Conservation (phyloP, 2,329 filamentous ascomycete species). For the Herpotrichia juniperi region DNA sequence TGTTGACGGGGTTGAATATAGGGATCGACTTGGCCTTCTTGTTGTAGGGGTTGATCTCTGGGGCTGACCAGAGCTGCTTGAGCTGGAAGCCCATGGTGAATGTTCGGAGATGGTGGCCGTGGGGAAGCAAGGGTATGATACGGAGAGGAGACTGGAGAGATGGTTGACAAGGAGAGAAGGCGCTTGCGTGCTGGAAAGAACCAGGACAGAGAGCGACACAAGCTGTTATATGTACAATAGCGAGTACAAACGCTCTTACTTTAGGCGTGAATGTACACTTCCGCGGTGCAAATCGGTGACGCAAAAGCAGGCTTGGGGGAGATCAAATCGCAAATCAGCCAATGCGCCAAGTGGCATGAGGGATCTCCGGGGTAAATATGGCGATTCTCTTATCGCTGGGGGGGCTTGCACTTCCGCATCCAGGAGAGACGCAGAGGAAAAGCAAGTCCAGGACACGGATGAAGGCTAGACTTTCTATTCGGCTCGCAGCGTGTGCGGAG, state of each 20-base stretch:
- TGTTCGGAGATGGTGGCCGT: slow-evolving; percentile 7
- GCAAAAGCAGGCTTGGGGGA: slow-evolving; percentile 28
- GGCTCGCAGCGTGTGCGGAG: slow-evolving; percentile 20
- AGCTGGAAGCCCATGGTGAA: slow-evolving; percentile 41
- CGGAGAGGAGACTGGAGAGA: neutral
- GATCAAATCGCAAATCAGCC: slow-evolving; percentile 23
- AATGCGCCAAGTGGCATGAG: slow-evolving; percentile 29
- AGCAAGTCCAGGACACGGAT: slow-evolving; percentile 16
- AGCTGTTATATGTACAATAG: slow-evolving; percentile 6
- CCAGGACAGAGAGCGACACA: slow-evolving; percentile 3
- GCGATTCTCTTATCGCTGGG: slow-evolving; percentile 33
- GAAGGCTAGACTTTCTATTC: slow-evolving; percentile 21
- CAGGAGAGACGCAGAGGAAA: slow-evolving; percentile 23
- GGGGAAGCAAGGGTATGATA: neutral
- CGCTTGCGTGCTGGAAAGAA: slow-evolving; percentile 8
- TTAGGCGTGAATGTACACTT: slow-evolving; percentile 26
- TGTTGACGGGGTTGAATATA: slow-evolving; percentile 75
- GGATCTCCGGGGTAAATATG: slow-evolving; percentile 21
- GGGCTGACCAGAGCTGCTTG: slow-evolving; percentile 54
- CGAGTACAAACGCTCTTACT: neutral
- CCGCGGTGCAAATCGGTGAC: slow-evolving; percentile 41
- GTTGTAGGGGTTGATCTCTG: slow-evolving; percentile 83
- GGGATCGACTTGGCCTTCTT: slow-evolving; percentile 82
- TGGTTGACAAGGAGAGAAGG: neutral
- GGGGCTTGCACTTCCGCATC: slow-evolving; percentile 16